These are phyloP conservation scores for Bisporella sp. DNA, from an alignment of 2,329 filamentous ascomycete species.

Conservation along the genomic window DNA sequence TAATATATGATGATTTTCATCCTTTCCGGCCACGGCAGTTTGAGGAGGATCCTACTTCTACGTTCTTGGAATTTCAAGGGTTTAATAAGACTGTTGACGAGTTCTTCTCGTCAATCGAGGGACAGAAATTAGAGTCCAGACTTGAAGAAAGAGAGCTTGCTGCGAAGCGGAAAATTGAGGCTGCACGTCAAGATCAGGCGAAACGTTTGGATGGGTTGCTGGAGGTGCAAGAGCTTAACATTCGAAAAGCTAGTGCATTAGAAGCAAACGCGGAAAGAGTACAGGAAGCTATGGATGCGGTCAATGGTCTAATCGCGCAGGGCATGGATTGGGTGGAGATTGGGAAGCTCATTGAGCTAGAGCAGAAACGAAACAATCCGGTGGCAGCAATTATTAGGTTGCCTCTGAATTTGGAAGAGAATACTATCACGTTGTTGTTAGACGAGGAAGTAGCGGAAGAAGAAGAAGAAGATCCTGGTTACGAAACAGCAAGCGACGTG, in stretches of 20 bases:
- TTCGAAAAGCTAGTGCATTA: conserved; percentile 79
- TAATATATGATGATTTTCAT: conserved; percentile 92
- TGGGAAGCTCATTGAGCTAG: conserved; percentile 77
- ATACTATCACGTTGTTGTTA: conserved; percentile 74
- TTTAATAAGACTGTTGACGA: conserved; percentile 95
- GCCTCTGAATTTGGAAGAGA: conserved; percentile 85
- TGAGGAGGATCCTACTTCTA: conserved; percentile 54
- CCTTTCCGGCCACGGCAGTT: conserved; percentile 84
- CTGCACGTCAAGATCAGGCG: conserved; percentile 75
- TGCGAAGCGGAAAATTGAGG: conserved; percentile 78
- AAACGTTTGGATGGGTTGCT: conserved; percentile 81
- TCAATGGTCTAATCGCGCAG: conserved; percentile 84
- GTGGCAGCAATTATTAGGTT: conserved; percentile 83
- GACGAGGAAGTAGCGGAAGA: conserved; percentile 54
- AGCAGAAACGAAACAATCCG: conserved; percentile 72
- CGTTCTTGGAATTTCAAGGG: conserved; percentile 69
- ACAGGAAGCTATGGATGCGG: conserved; percentile 84
- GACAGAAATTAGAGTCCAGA: conserved; percentile 81
- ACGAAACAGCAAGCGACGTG: conserved; percentile 59
- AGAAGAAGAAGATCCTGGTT: conserved; percentile 43
- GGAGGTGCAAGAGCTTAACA: conserved; percentile 72
- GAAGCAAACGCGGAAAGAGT: conserved; percentile 86
- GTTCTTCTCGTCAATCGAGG: conserved; percentile 95
- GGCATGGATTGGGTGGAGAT: conserved; percentile 98
- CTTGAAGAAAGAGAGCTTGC: conserved; percentile 74